phyloP scores from a whole-genome alignment of 129 eudicot genomes.

The Escallonia rubra region DNA sequence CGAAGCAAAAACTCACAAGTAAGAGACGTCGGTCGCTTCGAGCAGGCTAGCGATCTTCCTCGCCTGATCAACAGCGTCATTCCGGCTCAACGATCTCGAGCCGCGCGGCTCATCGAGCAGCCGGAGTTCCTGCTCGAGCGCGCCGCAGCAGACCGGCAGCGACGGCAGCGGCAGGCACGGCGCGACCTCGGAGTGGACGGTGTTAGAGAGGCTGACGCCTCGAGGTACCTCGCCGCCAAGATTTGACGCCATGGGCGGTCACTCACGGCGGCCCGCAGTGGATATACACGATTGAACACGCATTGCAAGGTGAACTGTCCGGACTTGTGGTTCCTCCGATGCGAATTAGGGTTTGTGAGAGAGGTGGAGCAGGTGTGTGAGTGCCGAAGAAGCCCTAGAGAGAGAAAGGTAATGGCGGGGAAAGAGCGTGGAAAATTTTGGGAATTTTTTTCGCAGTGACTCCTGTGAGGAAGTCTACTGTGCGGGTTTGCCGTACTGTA shows the following conservation, averaged over 20 bases:
- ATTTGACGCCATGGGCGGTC: constrained; percentile 40
- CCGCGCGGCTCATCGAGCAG: constrained; percentile 52
- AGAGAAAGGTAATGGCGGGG: constrained; percentile 54
- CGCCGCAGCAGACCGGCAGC: constrained; percentile 83
- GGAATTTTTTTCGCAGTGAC: constrained; percentile 17
- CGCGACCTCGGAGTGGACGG: constrained; percentile 84
- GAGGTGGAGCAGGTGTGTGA: background rate
- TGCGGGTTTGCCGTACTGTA: background rate
- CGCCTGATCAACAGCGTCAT: constrained; percentile 54
- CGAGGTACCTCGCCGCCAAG: constrained; percentile 41
- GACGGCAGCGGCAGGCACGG: constrained; percentile 92
- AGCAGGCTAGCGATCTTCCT: constrained; percentile 63
- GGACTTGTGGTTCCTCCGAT: background rate
- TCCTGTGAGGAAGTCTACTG: background rate
- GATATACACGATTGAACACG: background rate
- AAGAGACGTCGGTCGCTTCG: constrained; percentile 63
- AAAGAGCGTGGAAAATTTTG: constrained; percentile 29
- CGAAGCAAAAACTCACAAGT: constrained; percentile 61
- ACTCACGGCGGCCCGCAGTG: background rate
- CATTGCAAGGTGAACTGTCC: constrained; percentile 4
- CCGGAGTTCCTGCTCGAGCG: constrained; percentile 73
- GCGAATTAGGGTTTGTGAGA: constrained; percentile 15
- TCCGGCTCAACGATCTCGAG: constrained; percentile 30
- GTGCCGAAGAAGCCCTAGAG: constrained; percentile 34
- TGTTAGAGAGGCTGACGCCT: constrained; percentile 78